Conservation (phyloP, 1,139 yeast species). For the Debaryomyces subglobosus region DNA sequence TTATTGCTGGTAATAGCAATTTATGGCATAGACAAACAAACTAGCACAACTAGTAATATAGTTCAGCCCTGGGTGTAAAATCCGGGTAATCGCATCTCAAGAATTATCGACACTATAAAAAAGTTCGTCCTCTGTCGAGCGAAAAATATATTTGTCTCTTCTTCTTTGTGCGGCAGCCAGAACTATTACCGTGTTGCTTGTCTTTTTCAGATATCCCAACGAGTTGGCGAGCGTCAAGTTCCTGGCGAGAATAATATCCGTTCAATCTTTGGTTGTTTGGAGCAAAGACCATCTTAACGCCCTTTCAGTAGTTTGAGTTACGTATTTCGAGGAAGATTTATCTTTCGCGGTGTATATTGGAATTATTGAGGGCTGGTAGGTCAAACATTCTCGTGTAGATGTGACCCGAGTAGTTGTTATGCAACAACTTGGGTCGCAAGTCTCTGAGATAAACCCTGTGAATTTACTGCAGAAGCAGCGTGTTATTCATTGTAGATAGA, state of each 20-base stretch:
- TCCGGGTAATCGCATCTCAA: slow-evolving; percentile 6
- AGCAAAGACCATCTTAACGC: slow-evolving; percentile 52
- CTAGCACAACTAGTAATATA: neutral
- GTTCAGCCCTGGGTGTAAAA: neutral
- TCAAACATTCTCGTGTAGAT: slow-evolving; percentile 35
- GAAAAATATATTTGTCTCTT: slow-evolving; percentile 14
- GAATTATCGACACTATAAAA: slow-evolving; percentile 10
- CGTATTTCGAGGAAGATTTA: slow-evolving; percentile 11
- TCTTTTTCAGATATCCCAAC: slow-evolving; percentile 51
- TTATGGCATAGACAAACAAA: neutral
- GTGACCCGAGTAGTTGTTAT: neutral
- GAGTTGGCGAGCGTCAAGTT: slow-evolving; percentile 61
- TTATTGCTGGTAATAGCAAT: neutral
- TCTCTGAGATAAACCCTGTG: neutral
- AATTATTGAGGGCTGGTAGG: slow-evolving; percentile 54
- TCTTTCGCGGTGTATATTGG: slow-evolving; percentile 23
- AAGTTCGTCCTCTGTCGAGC: slow-evolving; percentile 9
- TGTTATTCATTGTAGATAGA: neutral
- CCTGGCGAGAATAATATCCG: slow-evolving; percentile 53
- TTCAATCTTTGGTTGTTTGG: slow-evolving; percentile 20
- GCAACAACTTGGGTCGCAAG: neutral
- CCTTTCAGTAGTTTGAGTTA: slow-evolving; percentile 36
- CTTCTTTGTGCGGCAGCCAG: slow-evolving; percentile 59
- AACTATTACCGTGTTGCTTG: slow-evolving; percentile 61
- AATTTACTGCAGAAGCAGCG: neutral